phyloP scores from a whole-genome alignment of 108 stramenopile species.

The Aurantiochytrium sp. region DNA sequence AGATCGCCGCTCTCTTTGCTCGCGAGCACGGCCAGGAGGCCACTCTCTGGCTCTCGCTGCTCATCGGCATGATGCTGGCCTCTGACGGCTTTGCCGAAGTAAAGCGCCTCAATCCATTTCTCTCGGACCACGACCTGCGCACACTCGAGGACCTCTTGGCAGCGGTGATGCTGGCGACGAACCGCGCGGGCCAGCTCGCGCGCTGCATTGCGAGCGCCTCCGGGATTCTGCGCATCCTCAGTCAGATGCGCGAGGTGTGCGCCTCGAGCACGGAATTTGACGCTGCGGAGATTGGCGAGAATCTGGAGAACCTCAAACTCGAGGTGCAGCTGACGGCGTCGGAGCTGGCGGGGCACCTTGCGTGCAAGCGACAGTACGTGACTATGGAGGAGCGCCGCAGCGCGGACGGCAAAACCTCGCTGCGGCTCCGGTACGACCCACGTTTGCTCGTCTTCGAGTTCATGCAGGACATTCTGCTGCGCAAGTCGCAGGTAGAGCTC shows the following conservation, averaged over 20 bases:
- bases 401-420: neutral
- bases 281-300: slow-evolving; percentile 1
- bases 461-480: slow-evolving; percentile 35
- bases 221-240: neutral
- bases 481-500: slow-evolving; percentile 39
- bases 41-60: slow-evolving; percentile 14
- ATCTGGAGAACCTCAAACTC: neutral
- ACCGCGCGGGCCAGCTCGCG: neutral
- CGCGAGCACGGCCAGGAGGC: slow-evolving; percentile 25
- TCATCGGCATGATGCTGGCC: neutral
- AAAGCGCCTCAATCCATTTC: slow-evolving; percentile 12
- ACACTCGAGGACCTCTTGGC: neutral
- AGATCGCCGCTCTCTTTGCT: neutral
- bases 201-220: neutral
- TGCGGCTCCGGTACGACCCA: slow-evolving; percentile 26
- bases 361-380: neutral
- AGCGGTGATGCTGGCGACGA: neutral
- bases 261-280: neutral
- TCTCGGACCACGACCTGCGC: neutral
- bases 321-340: slow-evolving; percentile 26
- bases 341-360: neutral
- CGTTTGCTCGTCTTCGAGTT: slow-evolving; percentile 45
- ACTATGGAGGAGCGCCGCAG: neutral
- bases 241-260: neutral
- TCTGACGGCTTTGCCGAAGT: neutral